Conservation (phyloP, 208 protist genomes). For the Leishmania mexicana region DNA sequence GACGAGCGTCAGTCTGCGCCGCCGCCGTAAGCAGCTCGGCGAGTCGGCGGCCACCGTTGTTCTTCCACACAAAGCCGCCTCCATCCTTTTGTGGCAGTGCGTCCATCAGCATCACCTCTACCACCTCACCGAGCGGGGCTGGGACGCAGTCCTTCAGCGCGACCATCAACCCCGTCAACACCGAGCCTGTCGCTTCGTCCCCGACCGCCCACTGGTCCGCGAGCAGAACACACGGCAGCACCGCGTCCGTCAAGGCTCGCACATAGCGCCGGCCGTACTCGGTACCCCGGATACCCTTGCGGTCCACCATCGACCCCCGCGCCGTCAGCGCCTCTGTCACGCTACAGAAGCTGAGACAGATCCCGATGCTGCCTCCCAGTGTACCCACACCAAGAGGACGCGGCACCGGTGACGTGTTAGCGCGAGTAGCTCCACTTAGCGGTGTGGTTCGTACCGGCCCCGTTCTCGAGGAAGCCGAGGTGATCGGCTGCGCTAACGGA, state of each 20-base stretch:
- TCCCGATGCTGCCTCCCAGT: background rate
- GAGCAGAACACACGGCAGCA: constrained; percentile 30
- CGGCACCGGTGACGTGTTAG: constrained; percentile 1
- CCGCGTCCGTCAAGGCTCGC: constrained; percentile 20
- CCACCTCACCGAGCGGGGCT: constrained; percentile 33
- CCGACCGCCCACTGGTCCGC: constrained; percentile 13
- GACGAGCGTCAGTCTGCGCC: constrained; percentile 16
- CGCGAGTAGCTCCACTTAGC: background rate
- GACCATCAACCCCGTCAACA: constrained; percentile 15
- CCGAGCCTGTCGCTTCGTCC: constrained; percentile 10
- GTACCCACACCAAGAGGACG: background rate
- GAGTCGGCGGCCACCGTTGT: constrained; percentile 45
- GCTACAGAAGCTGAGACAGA: constrained; percentile 30
- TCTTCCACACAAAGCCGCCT: constrained; percentile 49
- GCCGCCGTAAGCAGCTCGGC: constrained; percentile 43
- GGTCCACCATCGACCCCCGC: constrained; percentile 26
- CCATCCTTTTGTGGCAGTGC: constrained; percentile 29
- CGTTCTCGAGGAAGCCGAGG: background rate
- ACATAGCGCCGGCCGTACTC: constrained; percentile 34
- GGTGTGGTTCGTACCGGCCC: background rate
- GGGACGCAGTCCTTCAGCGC: constrained; percentile 24
- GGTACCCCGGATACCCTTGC: constrained; percentile 36
- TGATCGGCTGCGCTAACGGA: background rate
- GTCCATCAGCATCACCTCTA: constrained; percentile 52
- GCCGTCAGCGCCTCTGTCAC: constrained; percentile 32